phyloP scores from a whole-genome alignment of 148 eudicot genomes.

The Cornus kousa region DNA sequence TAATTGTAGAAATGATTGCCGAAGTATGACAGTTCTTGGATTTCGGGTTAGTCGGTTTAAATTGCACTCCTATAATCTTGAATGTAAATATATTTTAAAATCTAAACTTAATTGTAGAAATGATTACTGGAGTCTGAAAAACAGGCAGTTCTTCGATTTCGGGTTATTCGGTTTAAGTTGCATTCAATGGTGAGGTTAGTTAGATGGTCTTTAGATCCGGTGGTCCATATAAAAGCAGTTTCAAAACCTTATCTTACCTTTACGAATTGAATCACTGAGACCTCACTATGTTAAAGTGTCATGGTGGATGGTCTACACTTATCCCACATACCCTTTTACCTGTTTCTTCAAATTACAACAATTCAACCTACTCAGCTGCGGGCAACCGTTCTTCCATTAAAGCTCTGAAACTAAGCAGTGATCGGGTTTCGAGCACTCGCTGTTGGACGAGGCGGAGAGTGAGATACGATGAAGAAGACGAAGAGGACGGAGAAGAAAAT shows the following conservation, averaged over 20 bases:
- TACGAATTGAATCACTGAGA: neutral
- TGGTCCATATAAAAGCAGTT: neutral
- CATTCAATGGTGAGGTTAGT: no score
- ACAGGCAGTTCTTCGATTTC: no score
- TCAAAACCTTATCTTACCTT: neutral
- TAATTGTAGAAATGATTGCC: no score
- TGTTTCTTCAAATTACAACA: neutral
- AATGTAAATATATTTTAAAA: no score
- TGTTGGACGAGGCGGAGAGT: slow-evolving; percentile 50
- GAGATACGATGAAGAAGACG: slow-evolving; percentile 33
- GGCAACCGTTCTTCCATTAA: neutral
- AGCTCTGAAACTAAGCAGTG: neutral
- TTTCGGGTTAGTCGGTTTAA: no score
- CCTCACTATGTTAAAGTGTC: neutral
- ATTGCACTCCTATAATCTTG: no score
- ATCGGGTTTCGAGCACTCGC: neutral
- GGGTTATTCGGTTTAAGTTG: no score
- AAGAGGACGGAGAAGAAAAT: slow-evolving; percentile 29
- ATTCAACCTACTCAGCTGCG: neutral
- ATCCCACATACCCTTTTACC: neutral
- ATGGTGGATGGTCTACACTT: slow-evolving; percentile 1
- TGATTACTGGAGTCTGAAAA: no score
- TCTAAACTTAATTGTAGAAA: no score
- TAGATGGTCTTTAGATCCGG: neutral
- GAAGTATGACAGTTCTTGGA: no score